Base-by-base conservation (phyloP, 2,329 filamentous ascomycete genomes). In the Blumeria graminis region DNA sequence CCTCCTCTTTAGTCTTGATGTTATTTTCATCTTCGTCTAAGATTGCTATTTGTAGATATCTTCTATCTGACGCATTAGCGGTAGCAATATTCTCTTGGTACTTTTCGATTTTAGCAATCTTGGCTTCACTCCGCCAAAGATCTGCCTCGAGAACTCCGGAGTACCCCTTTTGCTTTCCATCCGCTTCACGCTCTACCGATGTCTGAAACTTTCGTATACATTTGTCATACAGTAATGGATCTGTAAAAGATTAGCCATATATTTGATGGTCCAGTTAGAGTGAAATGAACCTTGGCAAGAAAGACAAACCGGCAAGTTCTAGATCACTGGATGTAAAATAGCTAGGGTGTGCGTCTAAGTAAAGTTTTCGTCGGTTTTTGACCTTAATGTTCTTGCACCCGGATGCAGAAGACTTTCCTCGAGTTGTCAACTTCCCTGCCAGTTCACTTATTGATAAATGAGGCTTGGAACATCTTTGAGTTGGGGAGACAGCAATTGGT, bases 121-220 rank as follows among this genome's bases (percentile, higher is more conserved):
- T 66, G 1, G 66, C 66, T 58, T 68, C 66, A 2, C 63, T 64
- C 7, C 66, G 63, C 56, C 65, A 65, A 8, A 68, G 57, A 60
- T 67, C 66, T 55, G 66, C 66, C 62, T 68, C 66, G 16, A 68
- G 50, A 6, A 67, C 63, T 0, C 65, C 65, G 2, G 64, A 65
- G 58, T 67, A 68, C 33, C 66, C 66, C 58, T 67, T 67, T 2
- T 62, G 59, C n/a, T 61, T 60, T 3, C 66, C 66, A 43, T 67
- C 65, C 41, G 65, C 66, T 61, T 68, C 65, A 43, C 66, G 62
- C 57, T 68, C 66, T 1, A 63, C 61, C 5, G 65, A 58, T 5
- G 64, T 60, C 57, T 66, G 65, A 43, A 68, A 68, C 34, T 62
- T 62, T 22, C 66, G 58, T 33, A 68, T 61, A 41, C 65, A 67